Evolutionary conservation across 345 rosid genomes (phyloP).

Genomic region (Cardiospermum halicacabum): DNA sequence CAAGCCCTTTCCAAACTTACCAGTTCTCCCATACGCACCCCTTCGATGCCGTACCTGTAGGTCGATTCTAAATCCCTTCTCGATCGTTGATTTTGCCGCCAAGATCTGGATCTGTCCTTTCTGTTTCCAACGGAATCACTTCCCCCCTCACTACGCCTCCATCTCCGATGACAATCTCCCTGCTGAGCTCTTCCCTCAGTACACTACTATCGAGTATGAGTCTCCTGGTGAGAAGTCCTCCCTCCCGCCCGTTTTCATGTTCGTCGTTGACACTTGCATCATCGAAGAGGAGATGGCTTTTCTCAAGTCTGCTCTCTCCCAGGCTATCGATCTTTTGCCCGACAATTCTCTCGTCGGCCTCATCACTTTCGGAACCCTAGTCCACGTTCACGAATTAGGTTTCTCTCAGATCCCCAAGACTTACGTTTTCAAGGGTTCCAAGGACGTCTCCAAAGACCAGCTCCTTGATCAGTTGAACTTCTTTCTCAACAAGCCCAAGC

Average conservation of each 20-base stretch:
- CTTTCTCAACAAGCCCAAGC: constrained; percentile 76
- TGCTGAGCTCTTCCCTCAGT: constrained; percentile 85
- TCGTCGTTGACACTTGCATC: constrained; percentile 80
- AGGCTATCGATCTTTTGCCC: constrained; percentile 69
- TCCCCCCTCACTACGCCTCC: constrained; percentile 71
- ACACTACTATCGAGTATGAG: constrained; percentile 80
- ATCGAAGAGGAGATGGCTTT: constrained; percentile 81
- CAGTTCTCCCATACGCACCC: constrained; percentile 74
- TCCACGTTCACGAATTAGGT: constrained; percentile 87
- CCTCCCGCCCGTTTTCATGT: constrained; percentile 63
- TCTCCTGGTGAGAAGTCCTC: constrained; percentile 39
- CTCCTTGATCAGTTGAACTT: constrained; percentile 77
- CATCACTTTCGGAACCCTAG: constrained; percentile 69
- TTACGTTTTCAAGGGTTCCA: constrained; percentile 75
- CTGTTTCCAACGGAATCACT: constrained; percentile 87
- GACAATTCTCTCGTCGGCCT: constrained; percentile 74
- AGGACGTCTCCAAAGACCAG: constrained; percentile 72
- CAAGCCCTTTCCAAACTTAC: constrained; percentile 52
- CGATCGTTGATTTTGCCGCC: constrained; percentile 73
- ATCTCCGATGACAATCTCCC: constrained; percentile 79
- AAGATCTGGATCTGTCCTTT: constrained; percentile 92
- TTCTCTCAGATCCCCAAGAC: constrained; percentile 64
- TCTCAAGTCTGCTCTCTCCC: constrained; percentile 74
- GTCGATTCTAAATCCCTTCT: constrained; percentile 78
- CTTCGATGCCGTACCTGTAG: constrained; percentile 93